Conservation (phyloP, 2,329 filamentous ascomycete genomes). For the Fusarium neocosmosporiellum region DNA sequence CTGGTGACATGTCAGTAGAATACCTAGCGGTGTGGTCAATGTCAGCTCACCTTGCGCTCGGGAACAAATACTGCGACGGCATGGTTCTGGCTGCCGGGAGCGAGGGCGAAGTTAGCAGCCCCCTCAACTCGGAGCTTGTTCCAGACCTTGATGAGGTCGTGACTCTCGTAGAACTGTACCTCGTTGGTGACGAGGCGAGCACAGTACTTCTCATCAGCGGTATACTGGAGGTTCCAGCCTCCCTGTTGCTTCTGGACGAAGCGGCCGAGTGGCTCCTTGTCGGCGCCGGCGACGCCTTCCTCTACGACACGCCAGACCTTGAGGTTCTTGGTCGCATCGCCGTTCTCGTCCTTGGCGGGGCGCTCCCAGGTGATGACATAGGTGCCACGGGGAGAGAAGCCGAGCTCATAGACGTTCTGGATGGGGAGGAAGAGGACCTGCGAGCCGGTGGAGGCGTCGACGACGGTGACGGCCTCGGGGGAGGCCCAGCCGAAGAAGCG, state of each 20-base stretch:
- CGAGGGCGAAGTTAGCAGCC: conserved; percentile 87
- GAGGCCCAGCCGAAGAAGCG: conserved; percentile 97
- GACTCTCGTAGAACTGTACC: conserved; percentile 95
- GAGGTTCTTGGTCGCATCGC: conserved; percentile 94
- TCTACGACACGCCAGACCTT: conserved; percentile 94
- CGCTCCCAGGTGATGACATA: conserved; percentile 98
- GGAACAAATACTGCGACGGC: conserved; percentile 95
- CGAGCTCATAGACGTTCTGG: conserved; percentile 90
- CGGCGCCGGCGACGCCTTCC: conserved; percentile 68
- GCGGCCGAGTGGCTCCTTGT: conserved; percentile 81
- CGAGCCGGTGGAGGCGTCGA: conserved; percentile 82
- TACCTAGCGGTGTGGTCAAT: background rate
- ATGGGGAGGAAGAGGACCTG: conserved; percentile 80
- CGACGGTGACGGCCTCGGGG: conserved; percentile 84
- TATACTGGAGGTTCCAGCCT: conserved; percentile 98
- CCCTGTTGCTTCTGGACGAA: conserved; percentile 97
- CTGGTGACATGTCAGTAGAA: conserved; percentile 56
- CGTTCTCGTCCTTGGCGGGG: conserved; percentile 89
- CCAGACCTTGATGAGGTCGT: conserved; percentile 88
- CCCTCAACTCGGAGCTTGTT: conserved; percentile 96
- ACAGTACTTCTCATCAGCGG: conserved; percentile 90
- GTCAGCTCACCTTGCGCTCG: conserved; percentile 81
- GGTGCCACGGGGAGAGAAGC: conserved; percentile 91
- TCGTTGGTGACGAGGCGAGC: conserved; percentile 96
- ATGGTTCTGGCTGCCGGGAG: conserved; percentile 84